phyloP scores from a whole-genome alignment of 208 protist genomes.

The Strigomonas galati region DNA sequence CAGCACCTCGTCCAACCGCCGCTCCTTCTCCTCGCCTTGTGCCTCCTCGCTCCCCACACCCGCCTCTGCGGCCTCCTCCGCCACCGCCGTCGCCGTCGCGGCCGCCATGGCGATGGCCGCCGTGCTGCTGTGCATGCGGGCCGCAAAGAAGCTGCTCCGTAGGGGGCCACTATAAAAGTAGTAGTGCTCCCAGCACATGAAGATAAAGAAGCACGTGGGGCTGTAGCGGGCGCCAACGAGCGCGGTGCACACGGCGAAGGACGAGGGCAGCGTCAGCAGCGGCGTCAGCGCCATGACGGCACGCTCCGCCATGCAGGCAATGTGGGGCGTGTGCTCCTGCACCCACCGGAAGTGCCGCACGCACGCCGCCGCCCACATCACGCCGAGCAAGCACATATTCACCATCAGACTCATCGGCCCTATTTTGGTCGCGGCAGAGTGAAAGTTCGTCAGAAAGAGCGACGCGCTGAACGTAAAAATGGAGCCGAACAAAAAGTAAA shows the following conservation, averaged over 20 bases:
- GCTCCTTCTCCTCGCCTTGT: slow-evolving; percentile 14
- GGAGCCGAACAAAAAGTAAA: slow-evolving; percentile 50
- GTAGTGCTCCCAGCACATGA: slow-evolving; percentile 58
- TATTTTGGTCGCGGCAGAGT: slow-evolving; percentile 42
- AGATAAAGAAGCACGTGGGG: slow-evolving; percentile 53
- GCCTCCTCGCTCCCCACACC: slow-evolving; percentile 1
- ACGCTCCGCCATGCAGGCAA: slow-evolving; percentile 67
- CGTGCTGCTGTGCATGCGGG: slow-evolving; percentile 6
- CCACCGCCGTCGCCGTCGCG: slow-evolving; percentile 3
- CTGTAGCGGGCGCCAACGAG: slow-evolving; percentile 65
- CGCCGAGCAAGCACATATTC: slow-evolving; percentile 39
- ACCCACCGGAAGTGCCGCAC: slow-evolving; percentile 84
- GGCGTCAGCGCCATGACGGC: slow-evolving; percentile 57
- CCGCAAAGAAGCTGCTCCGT: slow-evolving; percentile 69
- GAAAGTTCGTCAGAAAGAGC: slow-evolving; percentile 73
- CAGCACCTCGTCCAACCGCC: slow-evolving; percentile 10
- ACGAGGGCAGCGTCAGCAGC: slow-evolving; percentile 57
- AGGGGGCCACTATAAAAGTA: slow-evolving; percentile 66
- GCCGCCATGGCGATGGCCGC: slow-evolving; percentile 9
- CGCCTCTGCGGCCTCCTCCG: neutral
- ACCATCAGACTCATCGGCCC: slow-evolving; percentile 68
- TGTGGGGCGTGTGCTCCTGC: slow-evolving; percentile 65
- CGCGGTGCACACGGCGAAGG: slow-evolving; percentile 60
- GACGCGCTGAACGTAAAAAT: slow-evolving; percentile 36
- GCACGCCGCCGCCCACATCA: slow-evolving; percentile 30